A percentile compares a stretch with the other conserved stretches of the same genome.
Conservation (phyloP, 805 yeast species). For the Starmerella tilneyi region DNA sequence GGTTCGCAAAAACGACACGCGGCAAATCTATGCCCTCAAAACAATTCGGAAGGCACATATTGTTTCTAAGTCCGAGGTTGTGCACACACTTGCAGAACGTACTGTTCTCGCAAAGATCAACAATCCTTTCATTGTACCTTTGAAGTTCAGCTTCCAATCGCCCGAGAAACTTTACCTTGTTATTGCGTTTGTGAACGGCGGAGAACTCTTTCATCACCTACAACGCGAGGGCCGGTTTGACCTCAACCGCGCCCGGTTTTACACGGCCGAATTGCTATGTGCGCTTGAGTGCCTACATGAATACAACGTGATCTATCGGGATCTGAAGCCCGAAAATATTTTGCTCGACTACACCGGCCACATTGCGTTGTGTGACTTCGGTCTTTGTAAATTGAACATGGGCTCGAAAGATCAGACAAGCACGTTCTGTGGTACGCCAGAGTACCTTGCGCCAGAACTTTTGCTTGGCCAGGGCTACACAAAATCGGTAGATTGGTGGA, state of each 20-base stretch:
- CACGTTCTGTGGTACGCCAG: slow-evolving; percentile 97
- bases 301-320: slow-evolving; percentile 87
- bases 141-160: slow-evolving; percentile 92
- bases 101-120: slow-evolving; percentile 87
- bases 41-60: slow-evolving; percentile 90
- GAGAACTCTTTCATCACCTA: slow-evolving; percentile 88
- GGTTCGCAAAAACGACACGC: slow-evolving; percentile 89
- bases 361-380: slow-evolving; percentile 95
- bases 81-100: slow-evolving; percentile 92
- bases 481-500: slow-evolving; percentile 97
- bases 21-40: slow-evolving; percentile 87
- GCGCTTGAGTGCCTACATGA: slow-evolving; percentile 89
- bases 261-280: slow-evolving; percentile 84
- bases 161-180: slow-evolving; percentile 90
- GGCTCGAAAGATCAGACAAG: slow-evolving; percentile 70
- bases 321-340: slow-evolving; percentile 92
- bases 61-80: slow-evolving; percentile 86
- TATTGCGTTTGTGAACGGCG: slow-evolving; percentile 89
- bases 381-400: slow-evolving; percentile 93
- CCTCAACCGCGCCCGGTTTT: slow-evolving; percentile 79
- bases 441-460: slow-evolving; percentile 91
- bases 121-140: slow-evolving; percentile 91
- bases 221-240: slow-evolving; percentile 86
- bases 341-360: slow-evolving; percentile 93
- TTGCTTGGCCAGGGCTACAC: slow-evolving; percentile 88